Base-by-base conservation (phyloP, 2,329 filamentous ascomycete species). In the Tolypocladium ophioglossoides region DNA sequence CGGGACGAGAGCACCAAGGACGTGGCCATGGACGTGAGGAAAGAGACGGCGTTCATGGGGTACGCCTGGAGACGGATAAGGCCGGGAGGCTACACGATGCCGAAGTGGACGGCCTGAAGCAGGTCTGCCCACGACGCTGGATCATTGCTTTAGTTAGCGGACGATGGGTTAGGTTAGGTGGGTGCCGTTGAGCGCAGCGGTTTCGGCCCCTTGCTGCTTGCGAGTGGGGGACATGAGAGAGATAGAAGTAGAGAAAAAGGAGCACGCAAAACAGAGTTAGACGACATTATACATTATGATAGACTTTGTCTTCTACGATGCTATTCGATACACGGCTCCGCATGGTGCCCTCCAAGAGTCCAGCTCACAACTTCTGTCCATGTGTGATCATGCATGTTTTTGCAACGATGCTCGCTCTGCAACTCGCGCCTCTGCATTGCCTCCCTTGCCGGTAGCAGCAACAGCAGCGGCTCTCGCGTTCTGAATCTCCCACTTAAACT, bases 401-500 rank as follows among this genome's bases (percentile, higher is more conserved):
- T 46, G 47, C 49, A 41, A 12, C 12, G 24, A 24, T n/a, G 44
- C 44, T 47, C 4, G 27, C 39, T 52, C 16, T 9, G n/a, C 27
- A 24, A 2, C 20, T 9, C 2, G 3, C n/a, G 35, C 50, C 12
- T 37, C 44, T 46, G 27, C 20, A 24, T 55, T 35, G 8, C n/a
- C n/a, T 16, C n/a, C 3, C n/a, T 39, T 16, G 1, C n/a, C 20
- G 24, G 48, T 18, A 4, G 63, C 66, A 24, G 71, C 70, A 5
- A 70, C 64, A 0, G 71, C 70, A 2, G 69, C 64, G 0, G 73
- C 71, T 58, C 73, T 84, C 14, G 86, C 85, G 66, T 87, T 91
- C 51, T 74, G 74, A 30, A 97, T 85, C 70, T 99, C 94, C 87
- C 90, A 96, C 67, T 94, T 84, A 71, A 97, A 97, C 73, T 99